A percentile compares a stretch with the other conserved stretches of the same genome.
Evolutionary conservation across 768 basidiomycete species (phyloP).

Genomic region (Termitomyces sp.): DNA sequence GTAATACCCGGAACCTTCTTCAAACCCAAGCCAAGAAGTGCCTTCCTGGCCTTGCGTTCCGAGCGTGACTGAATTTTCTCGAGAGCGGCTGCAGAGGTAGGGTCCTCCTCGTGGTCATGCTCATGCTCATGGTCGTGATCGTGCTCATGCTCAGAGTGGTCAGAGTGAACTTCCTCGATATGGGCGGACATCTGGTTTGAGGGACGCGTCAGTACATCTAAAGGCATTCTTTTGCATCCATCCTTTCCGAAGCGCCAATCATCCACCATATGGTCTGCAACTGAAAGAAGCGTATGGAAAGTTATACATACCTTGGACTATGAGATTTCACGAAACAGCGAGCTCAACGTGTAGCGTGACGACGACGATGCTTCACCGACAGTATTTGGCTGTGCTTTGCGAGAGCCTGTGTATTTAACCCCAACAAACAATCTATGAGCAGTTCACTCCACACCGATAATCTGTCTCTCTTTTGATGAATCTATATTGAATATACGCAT

Average conservation of each 20-base stretch:
- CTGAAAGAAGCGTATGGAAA: not conserved
- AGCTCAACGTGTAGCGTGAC: constrained; percentile 33
- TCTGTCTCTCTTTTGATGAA: not conserved
- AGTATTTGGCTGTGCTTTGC: constrained; percentile 25
- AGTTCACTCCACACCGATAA: not conserved
- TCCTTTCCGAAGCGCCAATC: constrained; percentile 9
- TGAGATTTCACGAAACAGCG: constrained; percentile 20
- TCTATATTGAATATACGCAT: not conserved
- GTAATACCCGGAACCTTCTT: constrained; percentile 88
- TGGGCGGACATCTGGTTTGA: constrained; percentile 66
- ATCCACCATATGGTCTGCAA: not conserved
- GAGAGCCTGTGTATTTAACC: constrained; percentile 14
- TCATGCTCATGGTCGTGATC: constrained; percentile 48
- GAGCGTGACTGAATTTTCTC: constrained; percentile 94
- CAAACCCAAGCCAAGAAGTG: constrained; percentile 83
- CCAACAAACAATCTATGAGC: constrained; percentile 16
- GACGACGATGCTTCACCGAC: constrained; percentile 28
- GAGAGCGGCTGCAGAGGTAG: constrained; percentile 76
- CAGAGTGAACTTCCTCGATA: constrained; percentile 80
- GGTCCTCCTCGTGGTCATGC: constrained; percentile 70
- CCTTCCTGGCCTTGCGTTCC: constrained; percentile 94
- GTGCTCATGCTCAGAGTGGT: constrained; percentile 65
- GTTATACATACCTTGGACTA: constrained; percentile 25
- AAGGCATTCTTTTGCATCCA: constrained; percentile 28
- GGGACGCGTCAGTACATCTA: constrained; percentile 29